Percentiles rank a stretch among this genome's conserved stretches.
Evolutionary conservation across 2,329 filamentous ascomycete genomes (phyloP).

Genomic region (Beauveria caledonica): DNA sequence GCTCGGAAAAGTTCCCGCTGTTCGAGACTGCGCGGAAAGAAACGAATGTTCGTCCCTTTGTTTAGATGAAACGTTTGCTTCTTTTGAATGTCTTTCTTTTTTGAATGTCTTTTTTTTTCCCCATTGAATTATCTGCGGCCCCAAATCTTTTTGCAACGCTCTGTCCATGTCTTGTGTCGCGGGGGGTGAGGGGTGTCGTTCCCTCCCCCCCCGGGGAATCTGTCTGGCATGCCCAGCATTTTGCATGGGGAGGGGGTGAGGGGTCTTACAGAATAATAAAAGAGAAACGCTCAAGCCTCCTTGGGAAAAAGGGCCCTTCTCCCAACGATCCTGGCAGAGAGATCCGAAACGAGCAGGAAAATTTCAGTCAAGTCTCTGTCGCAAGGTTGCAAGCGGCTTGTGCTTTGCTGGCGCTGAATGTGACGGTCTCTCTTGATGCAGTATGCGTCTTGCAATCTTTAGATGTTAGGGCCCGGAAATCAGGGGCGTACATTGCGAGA

Average conservation of each 20-base stretch:
- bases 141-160: not conserved
- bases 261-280: slow-evolving; percentile 10
- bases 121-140: not conserved
- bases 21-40: not conserved
- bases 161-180: slow-evolving; percentile 6
- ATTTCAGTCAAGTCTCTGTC: not conserved
- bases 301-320: not conserved
- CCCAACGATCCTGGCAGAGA: not conserved
- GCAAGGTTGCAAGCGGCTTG: not conserved
- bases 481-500: not conserved
- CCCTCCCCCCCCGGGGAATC: not conserved
- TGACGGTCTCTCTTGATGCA: not conserved
- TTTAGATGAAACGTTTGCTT: slow-evolving; percentile 4
- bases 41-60: slow-evolving; percentile 4
- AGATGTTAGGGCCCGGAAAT: not conserved
- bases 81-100: not conserved
- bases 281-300: slow-evolving; percentile 6
- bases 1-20: not conserved
- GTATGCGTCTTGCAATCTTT: not conserved
- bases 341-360: not conserved
- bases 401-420: not conserved
- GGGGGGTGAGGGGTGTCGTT: not conserved
- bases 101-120: not conserved
- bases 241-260: not conserved
- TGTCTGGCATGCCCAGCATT: not conserved